Evolutionary conservation across 2,329 filamentous ascomycete genomes (phyloP).

Genomic region (Botrytis sinoallii): DNA sequence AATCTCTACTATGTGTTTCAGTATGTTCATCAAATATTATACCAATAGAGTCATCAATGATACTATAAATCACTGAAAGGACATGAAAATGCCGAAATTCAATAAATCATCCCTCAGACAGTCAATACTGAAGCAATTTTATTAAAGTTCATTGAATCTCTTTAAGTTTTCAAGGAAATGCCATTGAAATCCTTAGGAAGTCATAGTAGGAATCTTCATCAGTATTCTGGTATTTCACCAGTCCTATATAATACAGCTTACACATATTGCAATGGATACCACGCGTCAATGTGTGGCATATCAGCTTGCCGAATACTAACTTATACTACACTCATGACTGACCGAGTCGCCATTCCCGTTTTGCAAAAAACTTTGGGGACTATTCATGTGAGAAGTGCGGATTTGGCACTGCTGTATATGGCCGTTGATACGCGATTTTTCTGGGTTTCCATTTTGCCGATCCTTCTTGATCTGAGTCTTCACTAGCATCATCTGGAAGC

Average conservation of each 20-base stretch:
- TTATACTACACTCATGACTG: neutral
- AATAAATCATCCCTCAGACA: neutral
- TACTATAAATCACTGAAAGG: neutral
- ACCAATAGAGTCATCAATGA: neutral
- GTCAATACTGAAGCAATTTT: neutral
- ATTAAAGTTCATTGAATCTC: neutral
- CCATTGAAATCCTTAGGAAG: neutral
- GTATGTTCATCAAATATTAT: neutral
- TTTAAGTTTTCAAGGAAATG: neutral
- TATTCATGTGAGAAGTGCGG: too few species aligned
- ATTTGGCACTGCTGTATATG: too few species aligned
- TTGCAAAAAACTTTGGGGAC: neutral
- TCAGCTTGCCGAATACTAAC: neutral
- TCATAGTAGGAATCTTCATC: neutral
- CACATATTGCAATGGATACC: neutral
- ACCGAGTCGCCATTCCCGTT: neutral
- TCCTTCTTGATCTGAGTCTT: too few species aligned
- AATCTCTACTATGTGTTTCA: neutral
- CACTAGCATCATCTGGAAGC: too few species aligned
- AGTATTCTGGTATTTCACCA: neutral
- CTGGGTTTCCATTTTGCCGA: too few species aligned
- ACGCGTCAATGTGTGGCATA: neutral
- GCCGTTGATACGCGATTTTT: accelerated
- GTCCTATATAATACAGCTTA: neutral
- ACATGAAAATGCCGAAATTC: neutral